Evolutionary conservation across 1,139 yeast genomes (phyloP).

Genomic region (Geotrichum aggregatum): DNA sequence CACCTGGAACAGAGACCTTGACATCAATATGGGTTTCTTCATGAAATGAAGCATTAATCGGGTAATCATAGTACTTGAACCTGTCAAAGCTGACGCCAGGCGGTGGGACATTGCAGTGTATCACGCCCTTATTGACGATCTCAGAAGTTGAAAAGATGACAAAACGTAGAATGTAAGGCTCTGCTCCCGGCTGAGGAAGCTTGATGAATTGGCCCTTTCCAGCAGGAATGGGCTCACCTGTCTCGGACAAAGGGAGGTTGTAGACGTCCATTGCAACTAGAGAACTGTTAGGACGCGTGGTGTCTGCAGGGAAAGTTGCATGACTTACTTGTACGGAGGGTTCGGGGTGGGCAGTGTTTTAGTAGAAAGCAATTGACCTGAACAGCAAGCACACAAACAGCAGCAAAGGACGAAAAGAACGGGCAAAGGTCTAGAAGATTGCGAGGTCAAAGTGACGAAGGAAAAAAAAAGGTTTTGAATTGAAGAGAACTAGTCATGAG

Average conservation of each 20-base stretch:
- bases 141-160: conserved; percentile 71
- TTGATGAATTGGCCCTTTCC: conserved; percentile 52
- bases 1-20: conserved; percentile 68
- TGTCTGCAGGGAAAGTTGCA: too few species aligned
- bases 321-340: too few species aligned
- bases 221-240: conserved; percentile 35
- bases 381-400: too few species aligned
- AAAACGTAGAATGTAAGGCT: conserved; percentile 51
- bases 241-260: conserved; percentile 32
- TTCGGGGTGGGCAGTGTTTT: too few species aligned
- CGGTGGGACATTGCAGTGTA: conserved; percentile 74
- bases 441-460: too few species aligned
- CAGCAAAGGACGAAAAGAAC: too few species aligned
- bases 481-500: too few species aligned
- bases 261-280: conserved; percentile 21
- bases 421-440: too few species aligned
- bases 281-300: neutral
- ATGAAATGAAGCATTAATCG: conserved; percentile 43
- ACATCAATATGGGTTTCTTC: conserved; percentile 57
- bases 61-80: conserved; percentile 48
- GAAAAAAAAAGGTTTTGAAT: too few species aligned
- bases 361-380: too few species aligned
- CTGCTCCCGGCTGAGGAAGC: conserved; percentile 50
- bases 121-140: conserved; percentile 62
- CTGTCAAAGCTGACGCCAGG: conserved; percentile 50